phyloP scores from a whole-genome alignment of 2,329 filamentous ascomycete genomes.

The Emergomyces pasteurianus region DNA sequence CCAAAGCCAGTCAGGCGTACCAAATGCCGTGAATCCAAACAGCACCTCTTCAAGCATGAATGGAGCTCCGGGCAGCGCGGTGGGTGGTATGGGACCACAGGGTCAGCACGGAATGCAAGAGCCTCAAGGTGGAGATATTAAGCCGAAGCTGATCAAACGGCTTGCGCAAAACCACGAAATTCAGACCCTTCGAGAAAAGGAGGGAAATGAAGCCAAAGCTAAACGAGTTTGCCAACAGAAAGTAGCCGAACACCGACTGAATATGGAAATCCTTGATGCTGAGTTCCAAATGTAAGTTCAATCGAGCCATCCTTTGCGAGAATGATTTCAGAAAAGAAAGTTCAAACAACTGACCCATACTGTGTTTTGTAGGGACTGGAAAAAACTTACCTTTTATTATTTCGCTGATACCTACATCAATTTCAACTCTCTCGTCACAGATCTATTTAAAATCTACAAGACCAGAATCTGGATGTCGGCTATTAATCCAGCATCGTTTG shows the following conservation, averaged over 20 bases:
- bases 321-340: constrained; percentile 7
- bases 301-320: neutral
- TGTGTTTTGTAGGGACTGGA: constrained; percentile 64
- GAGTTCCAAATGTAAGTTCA: constrained; percentile 92
- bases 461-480: constrained; percentile 99
- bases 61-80: constrained; percentile 55
- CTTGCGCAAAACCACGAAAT: constrained; percentile 88
- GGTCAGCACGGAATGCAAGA: constrained; percentile 63
- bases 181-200: constrained; percentile 78
- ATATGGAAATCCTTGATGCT: constrained; percentile 97
- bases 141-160: constrained; percentile 93
- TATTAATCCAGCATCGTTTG: constrained; percentile 94
- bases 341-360: constrained; percentile 2
- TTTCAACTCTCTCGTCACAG: constrained; percentile 94
- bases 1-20: constrained; percentile 43
- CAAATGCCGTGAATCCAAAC: constrained; percentile 28
- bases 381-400: constrained; percentile 98
- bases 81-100: constrained; percentile 67
- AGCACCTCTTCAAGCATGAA: constrained; percentile 54
- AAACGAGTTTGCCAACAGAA: constrained; percentile 96
- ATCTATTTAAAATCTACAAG: constrained; percentile 99
- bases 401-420: constrained; percentile 98
- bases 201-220: constrained; percentile 93
- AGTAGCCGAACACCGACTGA: constrained; percentile 82
- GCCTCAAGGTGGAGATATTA: constrained; percentile 60